Base-by-base conservation (phyloP, 202 grass and related monocot species). In the Bolboschoenoplectus hybrid region DNA sequence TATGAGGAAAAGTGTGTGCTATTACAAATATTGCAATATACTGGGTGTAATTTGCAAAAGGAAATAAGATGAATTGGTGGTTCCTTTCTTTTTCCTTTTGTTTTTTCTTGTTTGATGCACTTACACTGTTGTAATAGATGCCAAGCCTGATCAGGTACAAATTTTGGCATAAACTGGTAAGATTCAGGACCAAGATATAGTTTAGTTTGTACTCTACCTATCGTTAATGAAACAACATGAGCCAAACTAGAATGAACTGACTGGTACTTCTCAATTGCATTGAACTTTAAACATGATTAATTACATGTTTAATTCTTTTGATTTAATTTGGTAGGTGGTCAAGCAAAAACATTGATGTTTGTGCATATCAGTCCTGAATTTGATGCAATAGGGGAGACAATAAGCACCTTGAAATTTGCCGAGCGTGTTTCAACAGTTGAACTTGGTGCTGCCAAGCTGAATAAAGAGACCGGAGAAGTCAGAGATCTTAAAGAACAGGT, bases 341-440 rank as follows among this genome's bases (percentile, higher is more conserved):
- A 99, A 86, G 97, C 97, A 36, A 99, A 99, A 87, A 99, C 97
- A 8, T 88, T 99, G 90, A 99, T 99, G 97, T 99, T 99, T 93
- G 97, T 99, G 82, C 97, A 99, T 89, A 90, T 99, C 79, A 99
- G 91, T 80, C 97, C 93, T 49, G 97, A 97, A 87, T 91, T 86
- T 84, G 93, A 99, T 91, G 90, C 92, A 73, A 64, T 89, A 26
- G 97, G 97, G 65, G 97, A 99, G 94, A 97, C 92, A 38, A 91
- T 99, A 76, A 99, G 97, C 88, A 99, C 97, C 9, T 89, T 99
- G 63, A 99, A 99, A 86, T 99, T 99, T 91, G 97, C 97, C 0
- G 97, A 99, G 83, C 90, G 93, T 66, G 97, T 99, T 85, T 99
- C 97, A 40, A 99, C 93, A 67, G 97, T 99, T 90, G 97, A 99